Evolutionary conservation across 1,284 basidiomycete genomes (phyloP).

Genomic region (Puccinia novopanici): DNA sequence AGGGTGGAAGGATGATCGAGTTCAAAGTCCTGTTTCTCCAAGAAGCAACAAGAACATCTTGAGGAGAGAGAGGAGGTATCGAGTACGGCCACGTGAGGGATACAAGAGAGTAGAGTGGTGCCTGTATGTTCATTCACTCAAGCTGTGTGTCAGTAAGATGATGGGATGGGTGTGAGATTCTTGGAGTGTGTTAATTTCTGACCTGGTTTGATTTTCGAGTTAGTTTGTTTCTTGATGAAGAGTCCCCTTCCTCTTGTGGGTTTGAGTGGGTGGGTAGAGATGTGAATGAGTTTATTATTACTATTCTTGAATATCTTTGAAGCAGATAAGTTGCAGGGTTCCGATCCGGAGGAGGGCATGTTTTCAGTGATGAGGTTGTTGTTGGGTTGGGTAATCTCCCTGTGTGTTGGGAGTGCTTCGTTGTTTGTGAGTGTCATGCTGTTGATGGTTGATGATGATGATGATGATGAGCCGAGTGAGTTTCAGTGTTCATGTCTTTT

Average conservation of each 20-base stretch:
- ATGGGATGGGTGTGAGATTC: background rate
- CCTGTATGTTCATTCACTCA: conserved; percentile 62
- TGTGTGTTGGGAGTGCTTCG: background rate
- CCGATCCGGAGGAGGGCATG: background rate
- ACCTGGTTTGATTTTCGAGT: conserved; percentile 31
- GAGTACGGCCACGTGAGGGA: conserved; percentile 69
- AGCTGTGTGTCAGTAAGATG: too few species aligned
- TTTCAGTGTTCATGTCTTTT: too few species aligned
- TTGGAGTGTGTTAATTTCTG: background rate
- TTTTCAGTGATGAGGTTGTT: background rate
- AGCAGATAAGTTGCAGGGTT: background rate
- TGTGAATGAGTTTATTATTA: background rate
- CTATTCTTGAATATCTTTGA: conserved; percentile 6
- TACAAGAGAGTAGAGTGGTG: conserved; percentile 64
- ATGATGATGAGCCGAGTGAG: too few species aligned
- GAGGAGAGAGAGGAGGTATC: conserved; percentile 67
- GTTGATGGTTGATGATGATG: too few species aligned
- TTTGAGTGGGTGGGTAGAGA: conserved; percentile 5
- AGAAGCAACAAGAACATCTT: conserved; percentile 72
- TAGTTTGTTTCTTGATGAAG: conserved; percentile 4
- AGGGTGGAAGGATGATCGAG: conserved; percentile 42
- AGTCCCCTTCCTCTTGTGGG: conserved; percentile 8
- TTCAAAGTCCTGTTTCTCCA: conserved; percentile 56
- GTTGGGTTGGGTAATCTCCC: background rate
- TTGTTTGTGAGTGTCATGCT: too few species aligned